Evolutionary conservation across 345 rosid species (phyloP).

Genomic region (Gossypium longicalyx): DNA sequence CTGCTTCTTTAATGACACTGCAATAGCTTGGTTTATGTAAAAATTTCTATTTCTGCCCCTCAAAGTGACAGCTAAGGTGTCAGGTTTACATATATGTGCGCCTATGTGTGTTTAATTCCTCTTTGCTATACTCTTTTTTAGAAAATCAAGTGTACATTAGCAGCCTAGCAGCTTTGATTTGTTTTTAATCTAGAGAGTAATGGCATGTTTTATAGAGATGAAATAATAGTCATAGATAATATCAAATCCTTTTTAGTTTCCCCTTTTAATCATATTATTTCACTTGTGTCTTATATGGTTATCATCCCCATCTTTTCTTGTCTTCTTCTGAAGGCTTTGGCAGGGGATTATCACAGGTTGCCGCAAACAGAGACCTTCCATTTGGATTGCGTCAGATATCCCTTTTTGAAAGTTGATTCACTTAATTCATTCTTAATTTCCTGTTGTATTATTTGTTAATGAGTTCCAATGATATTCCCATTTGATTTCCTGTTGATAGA

Average conservation of each 20-base stretch:
- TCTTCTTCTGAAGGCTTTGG: constrained; percentile 64
- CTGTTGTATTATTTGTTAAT: neutral
- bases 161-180: neutral
- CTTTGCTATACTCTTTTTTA: neutral
- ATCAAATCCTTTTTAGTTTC: neutral
- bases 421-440: neutral
- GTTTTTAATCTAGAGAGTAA: neutral
- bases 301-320: neutral
- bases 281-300: neutral
- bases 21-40: neutral
- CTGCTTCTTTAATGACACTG: neutral
- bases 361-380: constrained; percentile 68
- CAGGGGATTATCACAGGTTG: constrained; percentile 65
- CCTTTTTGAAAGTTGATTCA: constrained; percentile 27
- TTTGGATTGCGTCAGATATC: constrained; percentile 92
- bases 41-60: neutral
- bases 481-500: neutral
- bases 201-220: neutral
- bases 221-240: neutral
- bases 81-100: neutral
- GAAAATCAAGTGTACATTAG: neutral
- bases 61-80: neutral
- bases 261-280: neutral
- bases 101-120: neutral
- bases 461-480: neutral